Base-by-base conservation (phyloP, 2,329 filamentous ascomycete species). In the Botrytis squamosa region DNA sequence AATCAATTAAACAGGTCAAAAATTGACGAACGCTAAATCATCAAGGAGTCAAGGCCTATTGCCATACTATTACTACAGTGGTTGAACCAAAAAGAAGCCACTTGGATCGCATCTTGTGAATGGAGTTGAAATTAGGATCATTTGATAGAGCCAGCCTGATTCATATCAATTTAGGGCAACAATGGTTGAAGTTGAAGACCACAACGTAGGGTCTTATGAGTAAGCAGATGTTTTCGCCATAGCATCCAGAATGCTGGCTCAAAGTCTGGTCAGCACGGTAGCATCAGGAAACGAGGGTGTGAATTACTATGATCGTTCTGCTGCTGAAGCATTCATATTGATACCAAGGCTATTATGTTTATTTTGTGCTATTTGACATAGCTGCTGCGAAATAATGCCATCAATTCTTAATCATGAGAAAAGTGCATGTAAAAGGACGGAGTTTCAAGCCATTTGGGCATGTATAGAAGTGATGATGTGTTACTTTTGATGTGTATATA, bases 41-140 rank as follows among this genome's bases (percentile, higher is more conserved):
- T 14, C 4, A 68, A 2, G 12, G 14, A 18, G 6, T 68, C 22
- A 40, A 55, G 38, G 33, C 8, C 14, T 67, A 20, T 66, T 9
- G 14, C 40, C 38, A 7, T 44, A 20, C 42, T 46, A 46, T 46
- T 42, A 42, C 6, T 46, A 9, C 2, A n/a, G 4, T n/a, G 10
- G 6, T 7, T 14, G 49, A 14, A n/a, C 49, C 10, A 16, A 3
- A 55, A n/a, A 7, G 85, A 92, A 4, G 4, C 92, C 92, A 1
- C 85, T 80, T 0, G 87, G 83, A 0, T 86, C 78, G 5, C 88
- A 89, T 20, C 85, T 87, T 80, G 49, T n/a, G 25, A 14, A n/a
- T 52, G 2, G 12, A 0, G 33, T 67, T 52, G 20, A 12, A 12
- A 3, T 12, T n/a, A 25, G 5, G 5, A n/a, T n/a, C 20, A 20